A percentile compares a stretch with the other conserved stretches of the same genome.
phyloP scores from a whole-genome alignment of 306 rosid species.

The Ammopiptanthus mongolicus region DNA sequence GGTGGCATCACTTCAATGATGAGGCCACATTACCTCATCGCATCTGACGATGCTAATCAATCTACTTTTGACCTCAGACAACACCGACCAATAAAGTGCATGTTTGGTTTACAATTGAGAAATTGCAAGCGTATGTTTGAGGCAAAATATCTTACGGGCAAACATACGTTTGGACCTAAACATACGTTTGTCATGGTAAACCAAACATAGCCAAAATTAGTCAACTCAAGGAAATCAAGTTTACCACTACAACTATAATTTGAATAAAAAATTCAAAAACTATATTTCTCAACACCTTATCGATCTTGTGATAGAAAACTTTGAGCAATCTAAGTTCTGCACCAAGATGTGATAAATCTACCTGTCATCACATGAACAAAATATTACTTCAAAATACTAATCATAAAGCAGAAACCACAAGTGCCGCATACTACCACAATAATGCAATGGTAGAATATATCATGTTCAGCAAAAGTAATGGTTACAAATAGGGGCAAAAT shows the following conservation, averaged over 20 bases:
- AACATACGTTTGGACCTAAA: too few relatives aligned
- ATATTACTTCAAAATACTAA: not conserved
- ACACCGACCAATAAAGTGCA: not conserved
- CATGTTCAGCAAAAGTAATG: not conserved
- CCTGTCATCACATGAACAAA: slow-evolving; percentile 67
- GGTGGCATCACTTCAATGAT: not conserved
- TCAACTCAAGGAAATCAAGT: not conserved
- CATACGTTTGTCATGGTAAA: too few relatives aligned
- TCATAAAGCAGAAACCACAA: not conserved
- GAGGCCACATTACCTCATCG: not conserved
- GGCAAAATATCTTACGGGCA: too few relatives aligned
- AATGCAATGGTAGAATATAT: not conserved
- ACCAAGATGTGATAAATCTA: slow-evolving; percentile 72
- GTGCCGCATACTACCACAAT: not conserved
- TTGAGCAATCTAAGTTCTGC: slow-evolving; percentile 86
- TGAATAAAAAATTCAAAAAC: not conserved
- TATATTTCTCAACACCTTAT: slow-evolving; percentile 47
- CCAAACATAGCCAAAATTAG: too few relatives aligned
- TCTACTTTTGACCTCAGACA: not conserved
- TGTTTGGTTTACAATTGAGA: too few relatives aligned
- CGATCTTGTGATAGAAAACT: slow-evolving; percentile 87
- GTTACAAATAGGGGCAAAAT: not conserved
- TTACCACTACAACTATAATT: not conserved
- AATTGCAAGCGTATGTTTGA: too few relatives aligned
- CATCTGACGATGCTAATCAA: not conserved